phyloP scores from a whole-genome alignment of 495 filamentous ascomycete genomes.

The Tuber brumale region DNA sequence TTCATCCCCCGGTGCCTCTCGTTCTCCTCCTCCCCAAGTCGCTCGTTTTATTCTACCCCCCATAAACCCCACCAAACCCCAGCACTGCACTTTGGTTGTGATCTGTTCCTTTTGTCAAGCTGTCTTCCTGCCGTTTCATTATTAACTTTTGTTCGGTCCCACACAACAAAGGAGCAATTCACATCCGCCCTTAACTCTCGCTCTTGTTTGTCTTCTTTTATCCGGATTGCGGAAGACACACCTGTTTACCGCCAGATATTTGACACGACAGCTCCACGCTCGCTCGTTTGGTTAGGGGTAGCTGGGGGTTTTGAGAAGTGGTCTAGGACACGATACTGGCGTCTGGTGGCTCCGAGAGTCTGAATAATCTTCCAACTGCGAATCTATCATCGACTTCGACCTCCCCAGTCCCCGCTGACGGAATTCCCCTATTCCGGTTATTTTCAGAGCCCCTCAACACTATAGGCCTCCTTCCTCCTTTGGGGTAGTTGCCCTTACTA shows the following conservation, averaged over 20 bases:
- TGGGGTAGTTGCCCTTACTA: neutral
- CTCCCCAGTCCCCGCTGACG: neutral
- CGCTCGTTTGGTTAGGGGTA: neutral
- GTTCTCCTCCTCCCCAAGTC: slow-evolving; percentile 20
- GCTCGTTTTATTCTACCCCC: slow-evolving; percentile 21
- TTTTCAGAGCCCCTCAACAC: neutral
- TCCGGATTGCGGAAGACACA: neutral
- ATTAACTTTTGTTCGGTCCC: neutral
- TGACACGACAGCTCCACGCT: neutral
- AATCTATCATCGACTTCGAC: neutral
- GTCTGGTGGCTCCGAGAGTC: neutral
- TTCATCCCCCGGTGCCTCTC: slow-evolving; percentile 8
- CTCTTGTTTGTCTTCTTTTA: neutral
- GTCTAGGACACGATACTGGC: neutral
- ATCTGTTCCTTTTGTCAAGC: neutral
- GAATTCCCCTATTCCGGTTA: neutral
- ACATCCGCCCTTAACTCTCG: neutral
- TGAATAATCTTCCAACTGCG: neutral
- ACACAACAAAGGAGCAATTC: neutral
- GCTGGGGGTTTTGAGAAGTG: neutral
- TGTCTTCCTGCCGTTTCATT: neutral
- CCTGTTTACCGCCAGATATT: neutral
- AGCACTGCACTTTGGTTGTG: neutral
- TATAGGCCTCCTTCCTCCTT: slow-evolving; percentile 10
- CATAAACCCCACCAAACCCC: neutral